phyloP scores from a whole-genome alignment of 2,329 filamentous ascomycete species.

The Harringtonia lauricola region DNA sequence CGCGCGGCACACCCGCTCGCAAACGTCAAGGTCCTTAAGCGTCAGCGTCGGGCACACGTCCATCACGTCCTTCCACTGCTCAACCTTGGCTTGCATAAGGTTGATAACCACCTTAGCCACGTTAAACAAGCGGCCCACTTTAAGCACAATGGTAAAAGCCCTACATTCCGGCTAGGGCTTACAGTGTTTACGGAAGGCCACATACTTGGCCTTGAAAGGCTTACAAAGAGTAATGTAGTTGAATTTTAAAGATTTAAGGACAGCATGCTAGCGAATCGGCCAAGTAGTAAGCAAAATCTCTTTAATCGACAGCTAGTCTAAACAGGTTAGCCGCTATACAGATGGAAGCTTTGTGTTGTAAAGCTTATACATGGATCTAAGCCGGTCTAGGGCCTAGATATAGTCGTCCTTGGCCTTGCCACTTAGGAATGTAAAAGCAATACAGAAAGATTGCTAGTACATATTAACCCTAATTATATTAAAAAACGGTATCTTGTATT shows the following conservation, averaged over 20 bases:
- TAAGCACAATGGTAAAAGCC: slow-evolving; percentile 72
- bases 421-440: too few relatives aligned
- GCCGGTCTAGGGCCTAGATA: too few relatives aligned
- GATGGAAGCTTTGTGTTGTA: too few relatives aligned
- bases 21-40: slow-evolving; percentile 76
- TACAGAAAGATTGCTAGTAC: too few relatives aligned
- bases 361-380: too few relatives aligned
- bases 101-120: slow-evolving; percentile 77
- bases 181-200: slow-evolving; percentile 62
- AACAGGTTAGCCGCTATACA: too few relatives aligned
- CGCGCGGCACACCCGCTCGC: slow-evolving; percentile 64
- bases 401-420: too few relatives aligned
- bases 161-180: slow-evolving; percentile 49
- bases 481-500: too few relatives aligned
- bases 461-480: too few relatives aligned
- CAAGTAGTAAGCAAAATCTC: slow-evolving; percentile 51
- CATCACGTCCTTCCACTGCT: slow-evolving; percentile 63
- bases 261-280: slow-evolving; percentile 53
- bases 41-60: slow-evolving; percentile 85
- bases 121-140: slow-evolving; percentile 63
- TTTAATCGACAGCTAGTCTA: slow-evolving; percentile 40
- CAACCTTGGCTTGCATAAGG: slow-evolving; percentile 52
- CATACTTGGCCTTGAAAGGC: slow-evolving; percentile 76
- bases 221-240: slow-evolving; percentile 80
- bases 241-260: slow-evolving; percentile 64